Evolutionary conservation across 2,329 filamentous ascomycete species (phyloP).

Genomic region (Claviceps purpurea): DNA sequence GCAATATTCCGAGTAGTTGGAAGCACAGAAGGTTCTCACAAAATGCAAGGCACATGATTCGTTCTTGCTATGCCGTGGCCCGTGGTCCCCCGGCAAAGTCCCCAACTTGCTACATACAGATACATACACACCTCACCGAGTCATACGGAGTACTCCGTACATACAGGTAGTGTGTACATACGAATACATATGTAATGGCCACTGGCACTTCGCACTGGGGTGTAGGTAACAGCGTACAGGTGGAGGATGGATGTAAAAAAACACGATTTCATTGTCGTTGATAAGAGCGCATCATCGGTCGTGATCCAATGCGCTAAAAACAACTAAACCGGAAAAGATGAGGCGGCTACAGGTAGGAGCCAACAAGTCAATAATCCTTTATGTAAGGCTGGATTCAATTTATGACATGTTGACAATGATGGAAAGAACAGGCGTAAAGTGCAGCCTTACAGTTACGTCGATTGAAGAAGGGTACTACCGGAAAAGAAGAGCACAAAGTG

Average conservation of each 20-base stretch:
- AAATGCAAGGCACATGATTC: slow-evolving; percentile 1
- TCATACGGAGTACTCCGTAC: too few species aligned
- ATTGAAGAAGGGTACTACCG: too few species aligned
- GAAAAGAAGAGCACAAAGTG: too few species aligned
- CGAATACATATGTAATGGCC: too few species aligned
- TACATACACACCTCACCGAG: not conserved
- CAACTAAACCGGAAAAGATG: not conserved
- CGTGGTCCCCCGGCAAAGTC: slow-evolving; percentile 2
- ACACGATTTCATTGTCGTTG: not conserved
- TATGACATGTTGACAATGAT: too few species aligned
- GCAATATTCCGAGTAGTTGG: slow-evolving; percentile 16
- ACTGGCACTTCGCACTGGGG: too few species aligned
- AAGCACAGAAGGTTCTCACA: slow-evolving; percentile 3
- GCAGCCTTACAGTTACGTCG: too few species aligned
- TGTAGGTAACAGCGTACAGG: too few species aligned
- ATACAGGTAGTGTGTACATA: too few species aligned
- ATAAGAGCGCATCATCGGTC: not conserved
- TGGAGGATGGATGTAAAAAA: not conserved
- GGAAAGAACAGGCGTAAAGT: too few species aligned
- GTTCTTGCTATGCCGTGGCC: not conserved
- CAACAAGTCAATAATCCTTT: too few species aligned
- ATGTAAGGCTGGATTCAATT: too few species aligned
- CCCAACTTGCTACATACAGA: not conserved
- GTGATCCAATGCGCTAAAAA: not conserved
- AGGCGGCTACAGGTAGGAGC: not conserved